Evolutionary conservation across 805 yeast species (phyloP).

Genomic region (Schizosaccharomyces lindneri): DNA sequence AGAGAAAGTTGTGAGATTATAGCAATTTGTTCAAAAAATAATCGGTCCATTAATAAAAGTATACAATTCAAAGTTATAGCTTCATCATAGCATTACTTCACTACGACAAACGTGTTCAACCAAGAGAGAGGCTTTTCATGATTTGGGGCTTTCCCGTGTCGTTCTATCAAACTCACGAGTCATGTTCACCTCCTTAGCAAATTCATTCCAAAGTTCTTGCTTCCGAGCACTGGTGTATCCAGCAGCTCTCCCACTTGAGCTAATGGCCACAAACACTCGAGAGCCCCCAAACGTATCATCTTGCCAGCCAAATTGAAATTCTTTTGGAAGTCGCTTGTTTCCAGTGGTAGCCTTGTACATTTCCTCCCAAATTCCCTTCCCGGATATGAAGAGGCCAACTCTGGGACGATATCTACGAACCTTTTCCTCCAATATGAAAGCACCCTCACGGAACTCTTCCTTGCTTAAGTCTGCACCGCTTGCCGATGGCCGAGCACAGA

Average conservation of each 20-base stretch:
- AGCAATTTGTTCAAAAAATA: too few relatives aligned
- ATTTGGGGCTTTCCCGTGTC: too few relatives aligned
- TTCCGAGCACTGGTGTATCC: constrained; percentile 24
- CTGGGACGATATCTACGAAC: constrained; percentile 18
- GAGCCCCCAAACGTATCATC: constrained; percentile 11
- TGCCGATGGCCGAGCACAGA: constrained; percentile 38
- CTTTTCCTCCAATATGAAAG: constrained; percentile 25
- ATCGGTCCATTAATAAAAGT: too few relatives aligned
- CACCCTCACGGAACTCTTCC: constrained; percentile 30
- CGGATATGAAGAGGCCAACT: constrained; percentile 29
- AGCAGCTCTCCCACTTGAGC: constrained; percentile 46
- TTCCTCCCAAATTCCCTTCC: constrained; percentile 53
- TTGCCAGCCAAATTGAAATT: constrained; percentile 33
- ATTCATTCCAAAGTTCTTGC: constrained; percentile 23
- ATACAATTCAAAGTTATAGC: too few relatives aligned
- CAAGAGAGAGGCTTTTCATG: too few relatives aligned
- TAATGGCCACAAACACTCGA: constrained; percentile 36
- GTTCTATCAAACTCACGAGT: too few relatives aligned
- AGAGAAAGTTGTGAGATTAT: too few relatives aligned
- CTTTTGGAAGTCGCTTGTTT: constrained; percentile 9
- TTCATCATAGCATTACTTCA: too few relatives aligned
- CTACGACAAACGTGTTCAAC: too few relatives aligned
- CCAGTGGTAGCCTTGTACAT: constrained; percentile 19
- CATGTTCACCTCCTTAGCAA: constrained; percentile 9
- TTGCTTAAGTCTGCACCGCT: constrained; percentile 28